Conservation (phyloP, 1,139 yeast species). For the Yamadazyma conglobata region DNA sequence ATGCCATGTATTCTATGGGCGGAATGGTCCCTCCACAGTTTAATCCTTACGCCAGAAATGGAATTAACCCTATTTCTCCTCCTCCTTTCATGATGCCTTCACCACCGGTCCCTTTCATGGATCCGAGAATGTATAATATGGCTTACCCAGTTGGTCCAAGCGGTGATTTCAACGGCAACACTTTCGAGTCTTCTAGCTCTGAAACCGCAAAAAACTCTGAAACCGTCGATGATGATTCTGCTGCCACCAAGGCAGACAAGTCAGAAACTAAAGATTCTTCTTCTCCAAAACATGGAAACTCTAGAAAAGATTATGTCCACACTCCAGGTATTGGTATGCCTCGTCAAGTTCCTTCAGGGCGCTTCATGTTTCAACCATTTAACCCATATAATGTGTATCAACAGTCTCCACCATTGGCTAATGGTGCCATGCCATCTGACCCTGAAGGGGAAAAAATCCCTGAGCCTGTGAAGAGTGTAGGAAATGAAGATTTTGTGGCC, state of each 20-base stretch:
- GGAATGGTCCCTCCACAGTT: conserved; percentile 15
- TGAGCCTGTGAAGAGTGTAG: neutral
- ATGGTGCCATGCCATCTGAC: conserved; percentile 3
- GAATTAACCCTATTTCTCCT: conserved; percentile 25
- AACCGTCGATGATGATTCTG: conserved; percentile 4
- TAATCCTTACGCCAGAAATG: conserved; percentile 13
- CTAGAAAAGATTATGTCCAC: conserved; percentile 14
- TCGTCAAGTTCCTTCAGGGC: conserved; percentile 29
- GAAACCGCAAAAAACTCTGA: conserved; percentile 7
- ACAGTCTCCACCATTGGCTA: conserved; percentile 23
- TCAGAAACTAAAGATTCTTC: neutral
- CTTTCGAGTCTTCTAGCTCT: conserved; percentile 6
- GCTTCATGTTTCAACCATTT: conserved; percentile 50
- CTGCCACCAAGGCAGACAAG: neutral
- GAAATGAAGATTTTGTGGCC: neutral
- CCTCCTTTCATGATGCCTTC: conserved; percentile 43
- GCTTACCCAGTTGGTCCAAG: conserved; percentile 19
- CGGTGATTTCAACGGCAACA: neutral
- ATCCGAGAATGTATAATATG: conserved; percentile 29
- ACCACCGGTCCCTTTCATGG: conserved; percentile 38
- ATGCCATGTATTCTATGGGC: conserved; percentile 1
- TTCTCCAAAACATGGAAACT: conserved; percentile 3
- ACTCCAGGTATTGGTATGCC: conserved; percentile 43
- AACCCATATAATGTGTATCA: conserved; percentile 46
- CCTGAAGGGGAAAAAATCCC: conserved; percentile 1